Conservation (phyloP, 2,329 filamentous ascomycete species). For the Atkinsonella texensis region DNA sequence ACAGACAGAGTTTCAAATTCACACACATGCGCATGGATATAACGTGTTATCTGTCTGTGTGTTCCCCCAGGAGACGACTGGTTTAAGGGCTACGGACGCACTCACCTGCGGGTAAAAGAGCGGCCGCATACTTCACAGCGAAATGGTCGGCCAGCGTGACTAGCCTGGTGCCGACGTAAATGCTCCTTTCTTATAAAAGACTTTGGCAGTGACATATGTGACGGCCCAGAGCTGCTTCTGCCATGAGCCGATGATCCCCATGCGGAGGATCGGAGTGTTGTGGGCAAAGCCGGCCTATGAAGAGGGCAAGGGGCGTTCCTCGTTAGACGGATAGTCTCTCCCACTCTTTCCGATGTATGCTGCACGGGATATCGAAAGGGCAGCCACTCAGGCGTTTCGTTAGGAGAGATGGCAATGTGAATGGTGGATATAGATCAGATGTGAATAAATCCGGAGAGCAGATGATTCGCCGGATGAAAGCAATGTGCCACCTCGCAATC, state of each 20-base stretch:
- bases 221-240: constrained; percentile 10
- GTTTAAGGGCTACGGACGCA: constrained; percentile 4
- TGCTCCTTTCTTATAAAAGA: constrained; percentile 29
- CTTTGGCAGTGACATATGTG: constrained; percentile 27
- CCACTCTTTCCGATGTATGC: neutral
- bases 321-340: neutral
- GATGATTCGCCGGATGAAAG: too few species aligned
- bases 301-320: too few species aligned
- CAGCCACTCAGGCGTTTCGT: neutral
- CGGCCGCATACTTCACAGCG: constrained; percentile 24
- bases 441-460: too few species aligned
- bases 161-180: constrained; percentile 26
- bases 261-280: neutral
- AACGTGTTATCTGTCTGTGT: too few species aligned
- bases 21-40: neutral
- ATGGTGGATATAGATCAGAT: too few species aligned
- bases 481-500: too few species aligned
- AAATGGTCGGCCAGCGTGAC: constrained; percentile 23
- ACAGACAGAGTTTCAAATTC: neutral
- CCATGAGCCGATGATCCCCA: neutral
- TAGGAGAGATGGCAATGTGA: too few species aligned
- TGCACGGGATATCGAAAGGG: neutral
- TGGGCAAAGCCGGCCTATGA: too few species aligned
- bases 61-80: neutral
- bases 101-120: constrained; percentile 28